A percentile compares a stretch with the other conserved stretches of the same genome.
These are phyloP conservation scores for Ustilago vetiveriae DNA, from an alignment of 1,284 basidiomycete genomes.

Conservation along the genomic window DNA sequence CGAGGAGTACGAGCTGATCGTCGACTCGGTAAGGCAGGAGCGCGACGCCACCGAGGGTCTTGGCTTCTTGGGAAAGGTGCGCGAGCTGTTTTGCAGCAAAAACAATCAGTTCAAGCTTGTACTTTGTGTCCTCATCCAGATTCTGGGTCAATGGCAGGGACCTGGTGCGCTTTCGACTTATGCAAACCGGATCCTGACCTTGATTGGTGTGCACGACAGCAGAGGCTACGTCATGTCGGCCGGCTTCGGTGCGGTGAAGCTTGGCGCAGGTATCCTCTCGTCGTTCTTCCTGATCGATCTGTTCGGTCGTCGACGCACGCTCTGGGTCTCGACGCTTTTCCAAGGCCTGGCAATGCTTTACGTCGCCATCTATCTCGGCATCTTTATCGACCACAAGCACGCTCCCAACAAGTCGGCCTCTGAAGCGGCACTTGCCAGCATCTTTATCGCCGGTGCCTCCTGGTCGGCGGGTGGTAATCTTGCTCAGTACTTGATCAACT, in stretches of 20 bases:
- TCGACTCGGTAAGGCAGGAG: conserved; percentile 36
- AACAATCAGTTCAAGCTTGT: conserved; percentile 52
- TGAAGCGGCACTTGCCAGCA: conserved; percentile 32
- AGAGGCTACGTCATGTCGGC: conserved; percentile 43
- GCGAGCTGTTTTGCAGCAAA: conserved; percentile 30
- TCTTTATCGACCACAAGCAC: conserved; percentile 39
- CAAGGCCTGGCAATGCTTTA: conserved; percentile 48
- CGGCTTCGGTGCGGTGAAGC: conserved; percentile 48
- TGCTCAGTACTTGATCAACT: conserved; percentile 48
- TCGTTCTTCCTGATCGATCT: conserved; percentile 50
- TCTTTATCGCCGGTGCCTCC: conserved; percentile 46
- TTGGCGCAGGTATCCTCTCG: conserved; percentile 40
- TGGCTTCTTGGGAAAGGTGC: conserved; percentile 27
- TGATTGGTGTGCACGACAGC: conserved; percentile 39
- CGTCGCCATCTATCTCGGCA: conserved; percentile 43
- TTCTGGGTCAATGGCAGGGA: conserved; percentile 45
- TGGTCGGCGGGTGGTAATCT: conserved; percentile 48
- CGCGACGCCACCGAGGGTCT: conserved; percentile 36
- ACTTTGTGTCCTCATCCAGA: conserved; percentile 36
- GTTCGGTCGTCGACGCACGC: conserved; percentile 44
- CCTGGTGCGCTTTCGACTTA: conserved; percentile 48
- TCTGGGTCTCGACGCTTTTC: conserved; percentile 31
- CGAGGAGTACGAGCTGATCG: conserved; percentile 43
- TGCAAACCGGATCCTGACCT: conserved; percentile 40
- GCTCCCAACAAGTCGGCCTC: conserved; percentile 27